phyloP scores from a whole-genome alignment of 176 grass and related monocot genomes.

The Luzula sylvatica region DNA sequence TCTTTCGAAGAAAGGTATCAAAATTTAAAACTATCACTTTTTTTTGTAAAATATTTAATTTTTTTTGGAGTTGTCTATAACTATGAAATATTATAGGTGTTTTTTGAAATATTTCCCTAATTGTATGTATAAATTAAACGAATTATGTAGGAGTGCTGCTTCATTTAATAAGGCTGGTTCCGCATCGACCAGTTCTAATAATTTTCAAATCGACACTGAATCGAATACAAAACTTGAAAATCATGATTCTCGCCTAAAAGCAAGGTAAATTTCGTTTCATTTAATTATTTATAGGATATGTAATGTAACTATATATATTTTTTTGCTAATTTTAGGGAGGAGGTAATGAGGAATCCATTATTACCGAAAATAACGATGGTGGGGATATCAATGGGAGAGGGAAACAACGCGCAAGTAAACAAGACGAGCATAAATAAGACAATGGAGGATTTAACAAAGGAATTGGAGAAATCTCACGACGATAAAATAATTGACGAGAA shows the following conservation, averaged over 20 bases:
- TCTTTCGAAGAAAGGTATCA: conserved; percentile 92
- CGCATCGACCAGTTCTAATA: conserved; percentile 23
- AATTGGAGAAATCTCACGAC: conserved; percentile 50
- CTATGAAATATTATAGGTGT: too few species aligned
- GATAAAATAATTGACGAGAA: conserved; percentile 41
- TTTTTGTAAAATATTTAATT: conserved; percentile 3
- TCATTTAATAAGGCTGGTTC: conserved; percentile 41
- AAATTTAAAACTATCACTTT: neutral
- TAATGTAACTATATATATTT: conserved; percentile 2
- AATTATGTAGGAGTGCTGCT: conserved; percentile 45
- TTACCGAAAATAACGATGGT: conserved; percentile 93
- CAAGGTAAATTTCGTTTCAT: too few species aligned
- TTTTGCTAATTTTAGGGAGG: conserved; percentile 8
- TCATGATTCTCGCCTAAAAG: conserved; percentile 20
- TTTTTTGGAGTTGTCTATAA: too few species aligned
- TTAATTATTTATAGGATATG: neutral
- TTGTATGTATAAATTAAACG: conserved; percentile 3
- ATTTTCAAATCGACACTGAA: conserved; percentile 7
- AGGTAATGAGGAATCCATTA: conserved; percentile 40
- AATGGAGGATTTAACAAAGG: conserved; percentile 78
- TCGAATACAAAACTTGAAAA: conserved; percentile 16
- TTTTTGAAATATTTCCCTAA: neutral
- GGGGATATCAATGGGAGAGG: conserved; percentile 69
- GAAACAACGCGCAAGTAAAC: conserved; percentile 49
- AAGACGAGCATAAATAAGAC: conserved; percentile 71